Evolutionary conservation across 805 yeast genomes (phyloP), one percentile per base, ranked within the genome.

Genomic region (Kazachstania martiniae): DNA sequence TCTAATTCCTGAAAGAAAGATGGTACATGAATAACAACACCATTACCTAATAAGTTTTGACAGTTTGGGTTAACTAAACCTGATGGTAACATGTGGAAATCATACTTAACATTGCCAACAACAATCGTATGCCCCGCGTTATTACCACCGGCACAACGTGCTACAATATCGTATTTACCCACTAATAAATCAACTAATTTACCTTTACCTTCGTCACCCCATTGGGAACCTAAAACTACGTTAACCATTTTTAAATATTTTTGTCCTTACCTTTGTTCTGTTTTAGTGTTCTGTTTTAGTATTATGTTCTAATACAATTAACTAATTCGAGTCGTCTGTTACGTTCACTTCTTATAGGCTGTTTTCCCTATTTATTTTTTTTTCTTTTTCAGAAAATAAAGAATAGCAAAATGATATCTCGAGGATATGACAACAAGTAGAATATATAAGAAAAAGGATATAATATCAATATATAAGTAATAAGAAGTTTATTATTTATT

Each of bases 141-240:
- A 68, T 91, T 91, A 54, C 99, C 99, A 61, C 99, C 99, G 57
- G 81, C 87, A 63, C 97, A 89, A 59, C 99, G 74, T 18, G 97
- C 96, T 59, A 96, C 93, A 26, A 91, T 89, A 47, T 91, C 97
- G 49, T 91, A 80, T 45, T 84, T 77, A 51, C 89, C 97, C 62
- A 97, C 93, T 32, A 91, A 70, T 35, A 91, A 67, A 58, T 91
- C 98, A 31, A 91, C 99, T 37, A 91, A 72, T 62, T 91, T 91
- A 37, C 99, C 99, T 59, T 91, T 91, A 57, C 99, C 99, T 74
- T 91, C 99, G 57, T 91, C 99, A 43, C 99, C 99, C 99, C 99
- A 91, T 64, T 91, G 99, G 62, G 97, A 68, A 38, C 99, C 99
- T 51, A 91, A 70, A 34, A 91, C 99, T 43, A 91, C 97, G 55